Evolutionary conservation across 2,329 filamentous ascomycete species (phyloP), one percentile per base, ranked within the genome.

Genomic region (Neonectria ditissima): DNA sequence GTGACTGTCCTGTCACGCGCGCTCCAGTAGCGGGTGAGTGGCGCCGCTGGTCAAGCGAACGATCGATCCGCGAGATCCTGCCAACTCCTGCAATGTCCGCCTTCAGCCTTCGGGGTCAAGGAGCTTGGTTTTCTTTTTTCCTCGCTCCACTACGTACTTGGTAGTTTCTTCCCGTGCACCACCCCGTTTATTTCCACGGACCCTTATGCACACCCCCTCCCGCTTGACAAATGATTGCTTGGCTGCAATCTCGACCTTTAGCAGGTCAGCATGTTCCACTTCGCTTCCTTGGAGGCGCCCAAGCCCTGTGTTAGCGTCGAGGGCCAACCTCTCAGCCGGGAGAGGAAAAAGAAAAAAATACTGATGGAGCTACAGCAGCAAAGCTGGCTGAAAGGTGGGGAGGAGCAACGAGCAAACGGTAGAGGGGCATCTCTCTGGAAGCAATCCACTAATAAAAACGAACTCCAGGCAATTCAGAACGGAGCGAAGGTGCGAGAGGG

Each of bases 261-360:
- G 20, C 34, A 28, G 11, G 51, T 32, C 44, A 51, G 41, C 18
- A 26, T 50, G 34, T 55, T 22, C 50, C 52, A 61, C 28, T 6
- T 34, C 14, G 45, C 20, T 55, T 41, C 34, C 45, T 37, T 55
- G 18, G 45, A 26, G 45, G 28, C 34, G 24, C 32, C 28, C 52
- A 55, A 44, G 52, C 34, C 44, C 43, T 51, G 34, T 45, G 13
- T 34, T 47, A 55, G 58, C 50, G 51, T 41, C 41, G 6, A 44
- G 30, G 52, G 37, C 30, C 24, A 34, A 55, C 44, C 52, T 51
- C 10, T 20, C 32, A 61, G 45, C 20, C 26, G 59, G 58, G 52
- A 61, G 2, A 51, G 52, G 28, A 51, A 53, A 59, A 61, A 55
- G 45, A 61, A 55, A 37, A 55, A 55, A 61, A 22, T 16, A 61